Evolutionary conservation across 331 rosid species (phyloP).

Genomic region (Malus hybrid): DNA sequence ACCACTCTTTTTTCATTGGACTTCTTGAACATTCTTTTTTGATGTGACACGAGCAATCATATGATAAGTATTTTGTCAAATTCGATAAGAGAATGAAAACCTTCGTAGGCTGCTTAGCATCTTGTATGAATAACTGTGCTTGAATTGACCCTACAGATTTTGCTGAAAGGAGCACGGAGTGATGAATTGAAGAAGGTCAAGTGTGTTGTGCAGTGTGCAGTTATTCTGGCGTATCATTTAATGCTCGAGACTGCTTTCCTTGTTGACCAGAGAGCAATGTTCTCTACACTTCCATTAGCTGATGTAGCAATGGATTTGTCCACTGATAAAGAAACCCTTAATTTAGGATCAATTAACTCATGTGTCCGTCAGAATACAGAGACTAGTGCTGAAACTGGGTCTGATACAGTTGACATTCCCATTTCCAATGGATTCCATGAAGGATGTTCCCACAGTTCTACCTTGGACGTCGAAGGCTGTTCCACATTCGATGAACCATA

Average conservation of each 20-base stretch:
- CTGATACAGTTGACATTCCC: constrained; percentile 36
- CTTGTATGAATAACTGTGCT: constrained; percentile 1
- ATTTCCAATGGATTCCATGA: constrained; percentile 44
- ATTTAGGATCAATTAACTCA: constrained; percentile 29
- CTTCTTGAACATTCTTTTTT: neutral
- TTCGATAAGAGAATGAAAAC: neutral
- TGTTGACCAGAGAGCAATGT: constrained; percentile 90
- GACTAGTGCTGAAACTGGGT: constrained; percentile 37
- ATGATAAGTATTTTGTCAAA: neutral
- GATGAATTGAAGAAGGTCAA: constrained; percentile 88
- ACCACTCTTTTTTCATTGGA: neutral
- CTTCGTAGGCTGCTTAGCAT: neutral
- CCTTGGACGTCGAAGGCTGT: constrained; percentile 27
- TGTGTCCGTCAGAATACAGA: constrained; percentile 25
- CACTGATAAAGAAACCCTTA: constrained; percentile 22
- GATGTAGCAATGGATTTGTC: constrained; percentile 4
- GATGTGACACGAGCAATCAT: neutral
- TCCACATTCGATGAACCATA: constrained; percentile 45
- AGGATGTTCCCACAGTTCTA: constrained; percentile 20
- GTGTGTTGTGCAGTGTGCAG: constrained; percentile 75
- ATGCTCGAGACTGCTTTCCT: constrained; percentile 87
- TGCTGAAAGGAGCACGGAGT: constrained; percentile 83
- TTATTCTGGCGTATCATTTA: constrained; percentile 85
- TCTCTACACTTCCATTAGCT: constrained; percentile 48
- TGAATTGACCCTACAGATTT: constrained; percentile 56